Evolutionary conservation across 306 rosid genomes (phyloP), one percentile per base, ranked within the genome.

Genomic region (Cajanus cajan): DNA sequence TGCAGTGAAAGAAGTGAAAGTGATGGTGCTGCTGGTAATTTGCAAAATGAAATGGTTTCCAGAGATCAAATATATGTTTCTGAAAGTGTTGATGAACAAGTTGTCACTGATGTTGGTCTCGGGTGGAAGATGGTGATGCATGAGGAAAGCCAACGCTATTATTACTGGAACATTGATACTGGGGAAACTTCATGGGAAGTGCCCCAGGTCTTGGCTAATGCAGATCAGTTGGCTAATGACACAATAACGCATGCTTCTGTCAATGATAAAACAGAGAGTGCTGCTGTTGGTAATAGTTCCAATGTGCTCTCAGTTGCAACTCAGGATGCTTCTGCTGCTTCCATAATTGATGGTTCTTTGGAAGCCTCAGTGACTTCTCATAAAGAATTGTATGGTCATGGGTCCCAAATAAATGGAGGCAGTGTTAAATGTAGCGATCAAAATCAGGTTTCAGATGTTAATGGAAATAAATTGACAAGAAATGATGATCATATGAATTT

Each of bases 101-200:
- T 37, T 52, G 43, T 72, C 25, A 86, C 87, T 72, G 98, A 89
- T 82, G 89, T 74, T 74, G 76, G 84, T 85, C 82, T 87, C 40
- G 93, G 93, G 59, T 96, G 99, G 99, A 90, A 90, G 89, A 87
- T 91, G 72, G 98, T 96, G 74, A 84, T 91, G 96, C 99, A 96
- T 51, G 98, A 93, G 78, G 99, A 91, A 86, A 93, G 94, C 83
- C 88, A 87, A 65, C 86, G 76, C 51, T 93, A 86, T 78, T 96
- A 91, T 84, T 96, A 96, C 89, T 96, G 99, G 99, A 96, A 96
- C 76, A 82, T 82, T 71, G 93, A 81, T 83, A 93, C 98, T 14
- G 99, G 99, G 39, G 99, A 93, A 86, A 96, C 99, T 41, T 96
- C 99, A 37, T 96, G 99, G 99, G 97, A 88, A 80, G 84, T 89